Conservation (phyloP, 2,329 filamentous ascomycete species). For the Botryotinia convoluta region DNA sequence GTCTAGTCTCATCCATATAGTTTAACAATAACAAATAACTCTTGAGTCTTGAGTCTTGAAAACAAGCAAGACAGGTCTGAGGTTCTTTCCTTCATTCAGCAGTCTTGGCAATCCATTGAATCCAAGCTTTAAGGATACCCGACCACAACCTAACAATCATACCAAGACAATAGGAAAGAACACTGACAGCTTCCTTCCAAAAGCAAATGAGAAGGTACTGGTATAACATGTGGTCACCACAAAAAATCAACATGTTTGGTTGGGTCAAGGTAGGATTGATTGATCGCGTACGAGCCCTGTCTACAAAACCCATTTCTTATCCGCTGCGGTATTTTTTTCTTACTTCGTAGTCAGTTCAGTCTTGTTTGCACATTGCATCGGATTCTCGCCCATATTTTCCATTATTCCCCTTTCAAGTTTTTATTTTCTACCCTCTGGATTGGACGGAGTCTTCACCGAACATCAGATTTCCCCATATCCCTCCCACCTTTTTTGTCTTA, state of each 20-base stretch:
- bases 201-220: not conserved
- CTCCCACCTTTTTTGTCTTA: conserved; percentile 2
- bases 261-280: conserved; percentile 7
- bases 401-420: not conserved
- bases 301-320: conserved; percentile 8
- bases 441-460: conserved; percentile 11
- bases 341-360: not conserved
- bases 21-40: not conserved
- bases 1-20: not conserved
- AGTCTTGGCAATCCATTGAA: not conserved
- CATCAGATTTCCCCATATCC: conserved; percentile 14
- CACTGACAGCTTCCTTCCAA: not conserved
- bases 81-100: not conserved
- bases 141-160: conserved; percentile 11
- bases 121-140: not conserved
- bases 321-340: not conserved
- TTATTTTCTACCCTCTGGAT: not conserved
- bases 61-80: not conserved
- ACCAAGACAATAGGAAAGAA: conserved; percentile 1
- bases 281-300: not conserved
- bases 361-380: not conserved
- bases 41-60: not conserved
- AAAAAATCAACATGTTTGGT: not conserved
- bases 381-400: not conserved
- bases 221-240: not conserved